Conservation (phyloP, 1,284 basidiomycete genomes). For the Sutorius eximius region DNA sequence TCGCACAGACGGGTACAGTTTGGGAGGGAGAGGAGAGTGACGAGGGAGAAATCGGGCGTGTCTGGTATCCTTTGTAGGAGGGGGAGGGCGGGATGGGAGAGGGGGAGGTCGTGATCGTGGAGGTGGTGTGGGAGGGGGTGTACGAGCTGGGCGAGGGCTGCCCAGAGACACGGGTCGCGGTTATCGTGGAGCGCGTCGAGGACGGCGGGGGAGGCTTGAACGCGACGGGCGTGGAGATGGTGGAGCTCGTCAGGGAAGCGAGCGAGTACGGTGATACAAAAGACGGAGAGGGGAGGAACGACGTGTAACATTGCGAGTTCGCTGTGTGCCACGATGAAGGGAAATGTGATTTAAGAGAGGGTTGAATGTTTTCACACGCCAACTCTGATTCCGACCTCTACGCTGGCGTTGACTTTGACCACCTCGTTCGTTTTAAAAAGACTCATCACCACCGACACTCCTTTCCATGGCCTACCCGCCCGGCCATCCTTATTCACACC, state of each 20-base stretch:
- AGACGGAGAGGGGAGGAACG: constrained; percentile 42
- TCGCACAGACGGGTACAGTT: constrained; percentile 55
- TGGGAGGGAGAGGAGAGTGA: constrained; percentile 61
- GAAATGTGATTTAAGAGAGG: not conserved
- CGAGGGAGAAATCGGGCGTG: constrained; percentile 54
- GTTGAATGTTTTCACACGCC: constrained; percentile 22
- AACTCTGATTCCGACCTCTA: constrained; percentile 12
- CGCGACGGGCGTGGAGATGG: constrained; percentile 28
- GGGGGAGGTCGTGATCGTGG: constrained; percentile 45
- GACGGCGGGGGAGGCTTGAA: constrained; percentile 38
- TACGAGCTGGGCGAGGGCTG: constrained; percentile 57
- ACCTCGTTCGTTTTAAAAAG: constrained; percentile 7
- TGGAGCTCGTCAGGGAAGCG: constrained; percentile 41
- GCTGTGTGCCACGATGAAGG: not conserved
- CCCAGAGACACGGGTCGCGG: constrained; percentile 63
- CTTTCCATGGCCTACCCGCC: constrained; percentile 31
- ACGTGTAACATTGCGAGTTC: constrained; percentile 4
- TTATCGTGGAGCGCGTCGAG: constrained; percentile 11
- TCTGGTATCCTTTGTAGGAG: constrained; percentile 57
- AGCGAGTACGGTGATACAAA: constrained; percentile 41
- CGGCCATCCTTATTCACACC: constrained; percentile 23
- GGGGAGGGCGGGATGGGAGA: constrained; percentile 53
- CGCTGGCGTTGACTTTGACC: constrained; percentile 25
- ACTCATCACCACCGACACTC: constrained; percentile 23
- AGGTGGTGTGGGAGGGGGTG: constrained; percentile 48